These are phyloP conservation scores for Taiozyma onychis DNA, from an alignment of 1,139 yeast genomes.

Conservation along the genomic window DNA sequence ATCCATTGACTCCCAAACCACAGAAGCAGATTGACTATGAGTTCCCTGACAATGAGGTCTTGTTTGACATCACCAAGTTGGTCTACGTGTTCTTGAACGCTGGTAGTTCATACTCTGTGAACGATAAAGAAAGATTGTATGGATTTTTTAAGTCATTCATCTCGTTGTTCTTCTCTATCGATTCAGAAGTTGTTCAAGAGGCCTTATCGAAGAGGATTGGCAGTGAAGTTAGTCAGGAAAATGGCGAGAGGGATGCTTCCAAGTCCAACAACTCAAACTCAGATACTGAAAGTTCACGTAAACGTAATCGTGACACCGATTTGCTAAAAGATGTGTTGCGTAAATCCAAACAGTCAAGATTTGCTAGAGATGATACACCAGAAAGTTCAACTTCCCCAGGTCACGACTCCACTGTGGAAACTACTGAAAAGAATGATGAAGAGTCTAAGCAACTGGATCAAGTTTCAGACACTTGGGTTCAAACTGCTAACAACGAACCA, in stretches of 20 bases:
- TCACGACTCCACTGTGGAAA: slow-evolving; percentile 15
- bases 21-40: slow-evolving; percentile 71
- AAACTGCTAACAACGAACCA: slow-evolving; percentile 22
- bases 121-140: slow-evolving; percentile 74
- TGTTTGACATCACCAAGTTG: slow-evolving; percentile 69
- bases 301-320: slow-evolving; percentile 60
- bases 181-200: slow-evolving; percentile 29
- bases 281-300: slow-evolving; percentile 20
- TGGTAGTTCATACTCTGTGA: slow-evolving; percentile 68
- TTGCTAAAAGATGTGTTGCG: slow-evolving; percentile 68
- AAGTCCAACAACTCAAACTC: slow-evolving; percentile 9
- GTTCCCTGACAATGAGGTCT: slow-evolving; percentile 60
- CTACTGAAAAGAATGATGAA: slow-evolving; percentile 20
- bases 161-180: slow-evolving; percentile 60
- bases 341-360: slow-evolving; percentile 44
- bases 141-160: slow-evolving; percentile 69
- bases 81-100: slow-evolving; percentile 65
- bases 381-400: slow-evolving; percentile 23
- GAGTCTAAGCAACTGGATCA: slow-evolving; percentile 43
- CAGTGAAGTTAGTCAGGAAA: slow-evolving; percentile 5
- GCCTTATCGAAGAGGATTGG: slow-evolving; percentile 28
- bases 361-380: slow-evolving; percentile 30
- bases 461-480: slow-evolving; percentile 54
- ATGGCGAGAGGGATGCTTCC: slow-evolving; percentile 12
- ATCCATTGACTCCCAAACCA: slow-evolving; percentile 83